Conservation (phyloP, 192 early-diverging fungal species). For the Backusella tuberculispora region DNA sequence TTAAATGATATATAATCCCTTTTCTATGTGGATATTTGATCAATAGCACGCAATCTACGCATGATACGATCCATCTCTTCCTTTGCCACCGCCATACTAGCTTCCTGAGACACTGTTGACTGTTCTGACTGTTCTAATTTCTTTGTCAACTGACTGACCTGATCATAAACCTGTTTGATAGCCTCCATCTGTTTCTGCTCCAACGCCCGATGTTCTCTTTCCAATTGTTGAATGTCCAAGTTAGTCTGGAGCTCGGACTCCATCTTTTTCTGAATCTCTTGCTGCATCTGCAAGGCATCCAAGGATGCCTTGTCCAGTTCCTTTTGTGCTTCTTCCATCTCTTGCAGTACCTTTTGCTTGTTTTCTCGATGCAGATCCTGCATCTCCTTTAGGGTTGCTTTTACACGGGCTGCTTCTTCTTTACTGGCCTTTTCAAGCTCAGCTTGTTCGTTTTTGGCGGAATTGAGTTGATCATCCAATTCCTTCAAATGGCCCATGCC, state of each 20-base stretch:
- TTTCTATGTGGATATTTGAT: conserved; percentile 8
- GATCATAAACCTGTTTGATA: conserved; percentile 19
- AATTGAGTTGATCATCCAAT: conserved; percentile 37
- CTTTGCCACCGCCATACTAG: conserved; percentile 20
- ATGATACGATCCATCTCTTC: conserved; percentile 35
- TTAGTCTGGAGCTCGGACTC: conserved; percentile 9
- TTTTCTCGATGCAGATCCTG: conserved; percentile 31
- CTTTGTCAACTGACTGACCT: conserved; percentile 12
- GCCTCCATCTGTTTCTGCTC: conserved; percentile 24
- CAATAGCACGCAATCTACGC: conserved; percentile 28
- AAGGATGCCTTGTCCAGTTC: conserved; percentile 29
- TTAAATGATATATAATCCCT: too few relatives aligned
- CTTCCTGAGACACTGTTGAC: conserved; percentile 16
- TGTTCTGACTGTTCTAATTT: conserved; percentile 14
- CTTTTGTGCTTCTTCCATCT: conserved; percentile 26
- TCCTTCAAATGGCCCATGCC: conserved; percentile 40
- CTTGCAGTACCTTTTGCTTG: conserved; percentile 23
- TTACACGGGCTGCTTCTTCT: conserved; percentile 32
- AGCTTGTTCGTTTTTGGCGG: conserved; percentile 35
- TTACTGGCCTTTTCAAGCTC: conserved; percentile 23
- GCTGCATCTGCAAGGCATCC: conserved; percentile 26
- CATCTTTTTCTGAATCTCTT: conserved; percentile 26
- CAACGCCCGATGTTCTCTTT: conserved; percentile 12
- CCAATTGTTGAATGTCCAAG: conserved; percentile 10
- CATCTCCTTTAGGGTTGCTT: conserved; percentile 18